Conservation (phyloP, 2,329 filamentous ascomycete species). For the Trichophyton schoenleinii region DNA sequence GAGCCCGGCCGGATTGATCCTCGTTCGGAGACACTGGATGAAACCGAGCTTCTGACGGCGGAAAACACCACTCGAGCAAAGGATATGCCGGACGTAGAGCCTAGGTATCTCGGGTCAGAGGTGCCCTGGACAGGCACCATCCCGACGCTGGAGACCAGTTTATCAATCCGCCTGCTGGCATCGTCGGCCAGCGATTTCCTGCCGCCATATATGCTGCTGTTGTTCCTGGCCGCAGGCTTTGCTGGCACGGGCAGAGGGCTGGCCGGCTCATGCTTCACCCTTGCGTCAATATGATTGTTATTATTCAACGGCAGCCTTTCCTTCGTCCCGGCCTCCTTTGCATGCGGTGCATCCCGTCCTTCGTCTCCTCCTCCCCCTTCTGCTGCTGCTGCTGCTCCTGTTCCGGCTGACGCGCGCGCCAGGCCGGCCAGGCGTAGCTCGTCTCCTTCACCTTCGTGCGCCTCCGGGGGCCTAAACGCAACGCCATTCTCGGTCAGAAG, state of each 20-base stretch:
- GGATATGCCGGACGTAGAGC: slow-evolving; percentile 79
- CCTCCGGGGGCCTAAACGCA: slow-evolving; percentile 55
- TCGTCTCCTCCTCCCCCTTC: background rate
- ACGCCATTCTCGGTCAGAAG: slow-evolving; percentile 59
- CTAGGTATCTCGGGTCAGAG: slow-evolving; percentile 67
- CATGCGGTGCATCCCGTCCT: background rate
- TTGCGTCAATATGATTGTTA: background rate
- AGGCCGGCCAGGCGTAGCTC: background rate
- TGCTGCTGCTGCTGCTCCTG: no score
- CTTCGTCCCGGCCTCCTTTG: background rate
- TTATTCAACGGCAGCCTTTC: no score
- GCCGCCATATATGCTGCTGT: slow-evolving; percentile 25
- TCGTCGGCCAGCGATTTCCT: slow-evolving; percentile 45
- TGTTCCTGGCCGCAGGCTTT: slow-evolving; percentile 12
- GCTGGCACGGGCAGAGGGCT: background rate
- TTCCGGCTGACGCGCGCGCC: background rate
- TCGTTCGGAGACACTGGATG: slow-evolving; percentile 49
- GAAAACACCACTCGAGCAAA: slow-evolving; percentile 92
- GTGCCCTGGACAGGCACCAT: slow-evolving; percentile 68
- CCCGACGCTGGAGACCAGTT: slow-evolving; percentile 55
- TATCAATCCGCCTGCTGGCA: slow-evolving; percentile 42
- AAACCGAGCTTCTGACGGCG: slow-evolving; percentile 67
- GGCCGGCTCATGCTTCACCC: slow-evolving; percentile 8
- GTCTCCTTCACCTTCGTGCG: slow-evolving; percentile 46
- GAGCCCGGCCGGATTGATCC: slow-evolving; percentile 49